phyloP scores from a whole-genome alignment of 306 rosid genomes.

The Cyclanthera cordifolia region DNA sequence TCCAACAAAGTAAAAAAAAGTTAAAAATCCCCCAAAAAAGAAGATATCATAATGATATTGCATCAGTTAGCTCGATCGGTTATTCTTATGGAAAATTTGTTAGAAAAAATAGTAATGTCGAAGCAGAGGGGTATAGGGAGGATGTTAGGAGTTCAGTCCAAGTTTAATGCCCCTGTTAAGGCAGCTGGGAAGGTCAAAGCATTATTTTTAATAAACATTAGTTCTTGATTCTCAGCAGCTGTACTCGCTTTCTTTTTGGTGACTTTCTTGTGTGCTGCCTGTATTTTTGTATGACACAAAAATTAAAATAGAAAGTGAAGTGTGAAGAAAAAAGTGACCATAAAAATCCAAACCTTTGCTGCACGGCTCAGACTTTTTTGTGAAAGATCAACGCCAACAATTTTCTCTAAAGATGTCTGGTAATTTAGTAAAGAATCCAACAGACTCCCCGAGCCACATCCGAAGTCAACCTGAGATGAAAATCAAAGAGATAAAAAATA shows the following conservation, averaged over 20 bases:
- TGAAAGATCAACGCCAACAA: slow-evolving; percentile 88
- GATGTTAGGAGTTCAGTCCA: not conserved
- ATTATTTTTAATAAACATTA: not conserved
- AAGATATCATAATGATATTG: not conserved
- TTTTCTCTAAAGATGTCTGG: slow-evolving; percentile 53
- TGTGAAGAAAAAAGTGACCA: not conserved
- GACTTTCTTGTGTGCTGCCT: not conserved
- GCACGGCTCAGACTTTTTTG: slow-evolving; percentile 74
- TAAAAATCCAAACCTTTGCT: slow-evolving; percentile 51
- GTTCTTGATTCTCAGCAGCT: not conserved
- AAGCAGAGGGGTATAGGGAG: not conserved
- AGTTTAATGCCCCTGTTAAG: not conserved
- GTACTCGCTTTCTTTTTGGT: not conserved
- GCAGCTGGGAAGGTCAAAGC: not conserved
- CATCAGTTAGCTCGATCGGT: not conserved
- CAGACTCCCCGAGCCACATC: slow-evolving; percentile 98
- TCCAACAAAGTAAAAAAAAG: not conserved
- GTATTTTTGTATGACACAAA: not conserved
- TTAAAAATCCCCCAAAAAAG: not conserved
- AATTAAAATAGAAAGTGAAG: not conserved
- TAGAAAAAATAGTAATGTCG: not conserved
- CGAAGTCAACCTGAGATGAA: slow-evolving; percentile 74
- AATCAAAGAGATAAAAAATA: slow-evolving; percentile 20
- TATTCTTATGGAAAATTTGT: not conserved
- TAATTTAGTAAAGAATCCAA: slow-evolving; percentile 78